Evolutionary conservation across 2,329 filamentous ascomycete genomes (phyloP), one percentile per base, ranked within the genome.

Genomic region (Arachnomyces sp.): DNA sequence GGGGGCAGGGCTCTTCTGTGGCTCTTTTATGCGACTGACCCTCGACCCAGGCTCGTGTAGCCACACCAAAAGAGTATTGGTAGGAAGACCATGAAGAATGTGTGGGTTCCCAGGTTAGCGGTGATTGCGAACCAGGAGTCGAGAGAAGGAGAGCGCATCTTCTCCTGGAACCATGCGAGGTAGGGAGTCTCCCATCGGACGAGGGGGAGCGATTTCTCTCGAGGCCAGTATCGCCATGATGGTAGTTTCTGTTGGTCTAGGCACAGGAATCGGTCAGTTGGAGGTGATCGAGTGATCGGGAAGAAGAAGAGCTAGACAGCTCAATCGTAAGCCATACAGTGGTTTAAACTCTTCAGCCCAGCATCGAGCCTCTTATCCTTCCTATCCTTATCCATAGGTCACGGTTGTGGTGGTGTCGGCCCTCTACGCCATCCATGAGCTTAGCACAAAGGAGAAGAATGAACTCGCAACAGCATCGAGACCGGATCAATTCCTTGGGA

Each of bases 51-150:
- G 47, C 76, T 80, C 32, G 84, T 81, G 65, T 89, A 85, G 39
- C 90, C 90, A 56, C 87, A 95, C 92, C 92, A 98, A 69, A 96
- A 96, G 52, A 95, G 76, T 49, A 96, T 86, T 4, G 92, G 92
- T 55, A 98, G 69, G 43, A 87, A 84, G 51, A 95, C 76, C 89
- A 96, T 96, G 72, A 95, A 98, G 70, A 95, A 96, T 1, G 92
- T 98, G 66, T 98, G 92, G 1, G 92, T 98, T 50, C 92, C 87
- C 40, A 96, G 77, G 63, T 96, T 98, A 48, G 92, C 92, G 1
- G 89, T 94, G 50, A 93, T 86, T 37, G 92, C 90, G 65, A 98
- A 98, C 70, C 95, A 98, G 47, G 86, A 86, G 65, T 98, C 92
- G 55, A 96, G 80, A 7, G 84, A 76, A 1, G 87, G 86, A 14